These are phyloP conservation scores for Cutaneotrichosporon cutaneum DNA, from an alignment of 1,284 basidiomycete species.

Conservation along the genomic window DNA sequence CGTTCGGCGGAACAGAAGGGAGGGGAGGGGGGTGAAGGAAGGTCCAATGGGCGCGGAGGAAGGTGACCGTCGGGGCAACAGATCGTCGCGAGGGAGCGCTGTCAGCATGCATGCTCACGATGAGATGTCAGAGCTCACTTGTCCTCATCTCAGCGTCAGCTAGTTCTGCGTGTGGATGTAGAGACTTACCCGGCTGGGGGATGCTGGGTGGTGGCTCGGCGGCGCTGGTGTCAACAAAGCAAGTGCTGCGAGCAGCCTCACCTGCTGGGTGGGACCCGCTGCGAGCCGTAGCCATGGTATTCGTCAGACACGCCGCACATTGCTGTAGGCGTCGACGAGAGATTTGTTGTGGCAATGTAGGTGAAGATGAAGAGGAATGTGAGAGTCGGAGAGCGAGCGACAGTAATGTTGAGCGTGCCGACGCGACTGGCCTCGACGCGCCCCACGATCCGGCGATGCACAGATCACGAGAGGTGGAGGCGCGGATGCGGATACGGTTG, in stretches of 20 bases:
- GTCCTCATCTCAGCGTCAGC: constrained; percentile 11
- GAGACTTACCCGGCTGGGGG: constrained; percentile 18
- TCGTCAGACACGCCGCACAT: constrained; percentile 7
- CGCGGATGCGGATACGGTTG: background rate
- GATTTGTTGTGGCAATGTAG: background rate
- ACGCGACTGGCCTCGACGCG: no score
- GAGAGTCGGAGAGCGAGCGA: background rate
- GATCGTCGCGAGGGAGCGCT: background rate
- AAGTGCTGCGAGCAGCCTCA: background rate
- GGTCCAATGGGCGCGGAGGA: background rate
- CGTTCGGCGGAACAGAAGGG: background rate
- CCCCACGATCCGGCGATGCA: no score
- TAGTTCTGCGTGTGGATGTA: background rate
- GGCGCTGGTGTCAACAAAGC: constrained; percentile 15
- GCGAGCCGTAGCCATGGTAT: background rate
- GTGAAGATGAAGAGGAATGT: background rate
- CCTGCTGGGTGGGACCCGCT: background rate
- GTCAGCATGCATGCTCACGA: background rate
- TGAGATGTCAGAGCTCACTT: constrained; percentile 9
- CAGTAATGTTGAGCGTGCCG: no score
- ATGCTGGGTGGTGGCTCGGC: constrained; percentile 38
- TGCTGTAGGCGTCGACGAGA: background rate
- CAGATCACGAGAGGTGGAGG: no score
- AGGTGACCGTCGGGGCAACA: no score
- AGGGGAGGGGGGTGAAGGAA: background rate